phyloP scores from a whole-genome alignment of 164 flowering plant genomes.

The Taxillus chinensis region DNA sequence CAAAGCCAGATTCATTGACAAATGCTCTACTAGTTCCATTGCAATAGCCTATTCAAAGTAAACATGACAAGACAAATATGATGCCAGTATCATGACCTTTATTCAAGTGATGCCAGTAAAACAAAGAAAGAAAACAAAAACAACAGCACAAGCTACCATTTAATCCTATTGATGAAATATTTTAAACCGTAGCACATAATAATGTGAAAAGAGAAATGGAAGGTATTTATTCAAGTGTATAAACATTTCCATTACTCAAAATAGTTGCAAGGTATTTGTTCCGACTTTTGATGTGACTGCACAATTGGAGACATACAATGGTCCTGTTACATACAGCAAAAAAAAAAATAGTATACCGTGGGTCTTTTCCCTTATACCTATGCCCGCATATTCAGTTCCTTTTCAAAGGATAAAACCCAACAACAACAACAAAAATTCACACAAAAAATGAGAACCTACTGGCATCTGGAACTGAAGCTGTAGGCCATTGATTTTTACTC shows the following conservation, averaged over 20 bases:
- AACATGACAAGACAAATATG: neutral
- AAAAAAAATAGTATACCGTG: neutral
- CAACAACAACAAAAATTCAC: no score
- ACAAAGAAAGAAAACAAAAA: neutral
- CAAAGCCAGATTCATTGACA: conserved; percentile 81
- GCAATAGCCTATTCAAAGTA: conserved; percentile 50
- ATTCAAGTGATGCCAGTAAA: neutral
- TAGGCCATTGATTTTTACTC: no score
- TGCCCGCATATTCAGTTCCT: no score
- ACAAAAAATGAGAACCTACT: no score
- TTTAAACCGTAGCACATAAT: neutral
- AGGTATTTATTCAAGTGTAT: conserved; percentile 56
- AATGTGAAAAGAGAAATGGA: neutral
- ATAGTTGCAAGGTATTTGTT: conserved; percentile 50
- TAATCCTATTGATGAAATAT: neutral
- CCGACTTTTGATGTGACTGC: conserved; percentile 46
- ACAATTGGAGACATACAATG: conserved; percentile 52
- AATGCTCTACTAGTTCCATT: conserved; percentile 66
- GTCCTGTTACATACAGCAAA: conserved; percentile 36
- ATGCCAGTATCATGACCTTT: neutral
- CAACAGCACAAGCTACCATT: neutral
- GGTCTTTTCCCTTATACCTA: no score
- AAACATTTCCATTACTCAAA: conserved; percentile 64
- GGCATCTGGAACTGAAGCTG: no score
- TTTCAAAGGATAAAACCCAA: no score